Base-by-base conservation (phyloP, 164 flowering plant genomes). In the Vitis rotundifolia region DNA sequence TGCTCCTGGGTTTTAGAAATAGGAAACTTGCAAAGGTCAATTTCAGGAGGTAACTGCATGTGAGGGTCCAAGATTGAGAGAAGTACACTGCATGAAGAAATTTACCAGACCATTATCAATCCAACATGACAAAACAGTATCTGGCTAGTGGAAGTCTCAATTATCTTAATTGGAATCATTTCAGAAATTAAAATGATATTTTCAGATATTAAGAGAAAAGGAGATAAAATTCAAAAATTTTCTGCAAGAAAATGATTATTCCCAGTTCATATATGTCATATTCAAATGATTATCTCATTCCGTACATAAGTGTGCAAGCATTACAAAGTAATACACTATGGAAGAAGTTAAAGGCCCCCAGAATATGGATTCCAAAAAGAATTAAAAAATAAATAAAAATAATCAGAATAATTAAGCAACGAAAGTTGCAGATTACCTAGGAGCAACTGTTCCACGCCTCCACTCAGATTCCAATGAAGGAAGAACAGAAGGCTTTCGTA, bases 391-490 rank as follows among this genome's bases (percentile, higher is more conserved):
- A 9, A 26, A 50, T n/a, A 49, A 64, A 10, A 19, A 29, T 1
- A 6, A 52, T 10, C 16, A 50, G 51, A 28, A 51, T 5, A 26
- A 14, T 61, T 31, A 8, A 16, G 44, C 26, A 22, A 53, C n/a
- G 7, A 65, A 54, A 56, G 7, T 49, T 31, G 63, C 26, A 8
- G 47, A 53, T 71, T 83, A 93, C 98, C 98, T 93, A 31, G 98
- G 97, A 80, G 94, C 84, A 74, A 90, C 97, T 11, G 86, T 81
- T 69, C 91, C 92, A 65, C 76, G 88, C 69, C 87, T 84, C 98
- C 98, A 93, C 74, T 93, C 91, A 66, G 85, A 82, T 80, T 93
- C 98, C 76, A 93, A 67, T 58, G 92, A 85, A 67, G 94, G 89
- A 82, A 93, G 96, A 74, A 93, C 94, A 67, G 87, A 86, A 67